These are phyloP conservation scores for Phytophthora idaei DNA, from an alignment of 352 stramenopile species.

Conservation along the genomic window DNA sequence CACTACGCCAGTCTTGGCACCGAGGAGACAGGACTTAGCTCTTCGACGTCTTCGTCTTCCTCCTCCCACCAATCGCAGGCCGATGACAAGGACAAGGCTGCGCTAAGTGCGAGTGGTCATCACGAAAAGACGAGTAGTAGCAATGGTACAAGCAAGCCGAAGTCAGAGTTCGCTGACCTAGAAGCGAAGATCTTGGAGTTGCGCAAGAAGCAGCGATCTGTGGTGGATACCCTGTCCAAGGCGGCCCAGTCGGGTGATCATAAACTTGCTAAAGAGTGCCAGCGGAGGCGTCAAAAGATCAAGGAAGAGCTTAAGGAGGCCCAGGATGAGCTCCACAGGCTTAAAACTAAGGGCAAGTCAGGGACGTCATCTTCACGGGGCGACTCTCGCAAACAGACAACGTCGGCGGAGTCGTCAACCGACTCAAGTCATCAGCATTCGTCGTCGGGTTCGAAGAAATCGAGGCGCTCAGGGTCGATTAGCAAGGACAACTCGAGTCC, in stretches of 20 bases:
- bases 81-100: conserved; percentile 40
- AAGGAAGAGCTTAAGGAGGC: conserved; percentile 79
- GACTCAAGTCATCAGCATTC: conserved; percentile 21
- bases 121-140: conserved; percentile 40
- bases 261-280: conserved; percentile 76
- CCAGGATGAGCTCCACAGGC: conserved; percentile 65
- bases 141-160: conserved; percentile 32
- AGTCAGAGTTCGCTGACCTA: conserved; percentile 60
- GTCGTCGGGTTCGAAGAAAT: conserved; percentile 33
- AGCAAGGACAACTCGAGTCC: conserved; percentile 44
- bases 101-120: conserved; percentile 19
- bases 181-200: conserved; percentile 79
- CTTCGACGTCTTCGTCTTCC: conserved; percentile 44
- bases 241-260: conserved; percentile 73
- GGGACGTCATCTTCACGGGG: conserved; percentile 10
- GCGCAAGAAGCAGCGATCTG: conserved; percentile 76
- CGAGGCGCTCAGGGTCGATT: conserved; percentile 29
- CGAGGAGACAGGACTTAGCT: conserved; percentile 43
- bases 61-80: conserved; percentile 44
- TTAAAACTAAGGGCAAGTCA: conserved; percentile 54
- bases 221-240: conserved; percentile 78
- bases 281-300: conserved; percentile 72
- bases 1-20: conserved; percentile 55
- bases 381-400: conserved; percentile 28
- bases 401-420: conserved; percentile 14